phyloP scores from a whole-genome alignment of 441 rosid species.

The Brassica balearica region DNA sequence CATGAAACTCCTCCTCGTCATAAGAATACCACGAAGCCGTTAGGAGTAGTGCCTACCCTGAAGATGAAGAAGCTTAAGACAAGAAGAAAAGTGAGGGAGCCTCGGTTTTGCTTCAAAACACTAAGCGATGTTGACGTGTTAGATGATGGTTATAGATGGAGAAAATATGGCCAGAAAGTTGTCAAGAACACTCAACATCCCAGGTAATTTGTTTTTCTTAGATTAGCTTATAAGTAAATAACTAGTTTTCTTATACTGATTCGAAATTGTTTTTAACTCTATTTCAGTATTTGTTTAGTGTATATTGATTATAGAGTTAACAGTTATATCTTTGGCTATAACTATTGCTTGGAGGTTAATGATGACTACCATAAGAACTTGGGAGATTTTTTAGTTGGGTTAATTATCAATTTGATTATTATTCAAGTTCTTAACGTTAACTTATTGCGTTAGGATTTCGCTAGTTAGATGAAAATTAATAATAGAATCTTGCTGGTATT shows the following conservation, averaged over 20 bases:
- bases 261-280: constrained; percentile 5
- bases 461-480: constrained; percentile 22
- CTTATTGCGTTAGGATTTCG: constrained; percentile 13
- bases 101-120: constrained; percentile 97
- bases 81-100: constrained; percentile 93
- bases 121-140: constrained; percentile 92
- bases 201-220: constrained; percentile 54
- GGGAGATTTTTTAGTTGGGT: constrained; percentile 11
- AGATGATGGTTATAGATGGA: constrained; percentile 97
- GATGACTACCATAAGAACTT: constrained; percentile 48
- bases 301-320: not conserved
- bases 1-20: constrained; percentile 21
- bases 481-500: constrained; percentile 7
- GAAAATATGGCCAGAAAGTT: constrained; percentile 98
- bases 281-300: not conserved
- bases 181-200: constrained; percentile 98
- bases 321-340: constrained; percentile 34
- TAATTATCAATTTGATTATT: constrained; percentile 10
- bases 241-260: not conserved
- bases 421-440: constrained; percentile 1
- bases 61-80: constrained; percentile 82
- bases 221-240: not conserved
- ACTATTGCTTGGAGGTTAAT: constrained; percentile 44
- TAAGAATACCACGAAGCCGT: constrained; percentile 25
- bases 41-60: constrained; percentile 61